Conservation (phyloP, 257 asterid species). For the Plantago ovata region DNA sequence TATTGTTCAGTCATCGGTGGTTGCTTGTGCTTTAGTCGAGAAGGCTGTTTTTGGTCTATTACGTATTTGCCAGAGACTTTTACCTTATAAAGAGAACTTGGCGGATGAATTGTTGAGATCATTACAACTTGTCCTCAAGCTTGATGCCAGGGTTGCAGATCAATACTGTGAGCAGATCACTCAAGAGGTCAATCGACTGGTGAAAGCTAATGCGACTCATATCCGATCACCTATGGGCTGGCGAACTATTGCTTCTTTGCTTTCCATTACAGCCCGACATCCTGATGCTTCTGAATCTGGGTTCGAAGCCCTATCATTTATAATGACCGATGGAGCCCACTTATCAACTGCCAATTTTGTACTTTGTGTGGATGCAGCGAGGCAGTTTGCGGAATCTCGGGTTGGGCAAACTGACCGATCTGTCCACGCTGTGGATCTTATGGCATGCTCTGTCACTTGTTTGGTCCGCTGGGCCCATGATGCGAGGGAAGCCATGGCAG, state of each 20-base stretch:
- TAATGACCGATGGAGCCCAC: constrained; percentile 91
- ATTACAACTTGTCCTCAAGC: constrained; percentile 82
- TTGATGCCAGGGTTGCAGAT: constrained; percentile 89
- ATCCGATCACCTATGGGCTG: constrained; percentile 80
- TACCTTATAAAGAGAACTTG: constrained; percentile 85
- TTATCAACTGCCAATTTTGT: constrained; percentile 71
- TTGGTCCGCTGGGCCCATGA: constrained; percentile 73
- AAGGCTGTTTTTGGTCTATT: constrained; percentile 94
- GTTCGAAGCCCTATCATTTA: constrained; percentile 68
- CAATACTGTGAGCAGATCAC: constrained; percentile 96
- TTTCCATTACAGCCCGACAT: constrained; percentile 85
- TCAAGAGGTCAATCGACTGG: constrained; percentile 86
- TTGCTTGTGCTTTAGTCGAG: constrained; percentile 91
- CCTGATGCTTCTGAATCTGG: constrained; percentile 95
- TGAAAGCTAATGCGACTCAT: constrained; percentile 76
- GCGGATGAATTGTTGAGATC: constrained; percentile 85
- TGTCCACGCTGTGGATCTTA: constrained; percentile 71
- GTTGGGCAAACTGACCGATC: constrained; percentile 85
- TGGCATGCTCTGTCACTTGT: constrained; percentile 69
- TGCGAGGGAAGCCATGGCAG: constrained; percentile 61
- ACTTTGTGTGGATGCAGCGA: constrained; percentile 73
- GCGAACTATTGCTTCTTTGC: constrained; percentile 75
- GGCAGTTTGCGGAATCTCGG: constrained; percentile 96
- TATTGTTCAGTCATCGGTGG: constrained; percentile 87
- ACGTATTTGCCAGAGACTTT: constrained; percentile 83